These are phyloP conservation scores for Fagopyrum homotropicum DNA, from an alignment of 148 eudicot species.

Conservation along the genomic window DNA sequence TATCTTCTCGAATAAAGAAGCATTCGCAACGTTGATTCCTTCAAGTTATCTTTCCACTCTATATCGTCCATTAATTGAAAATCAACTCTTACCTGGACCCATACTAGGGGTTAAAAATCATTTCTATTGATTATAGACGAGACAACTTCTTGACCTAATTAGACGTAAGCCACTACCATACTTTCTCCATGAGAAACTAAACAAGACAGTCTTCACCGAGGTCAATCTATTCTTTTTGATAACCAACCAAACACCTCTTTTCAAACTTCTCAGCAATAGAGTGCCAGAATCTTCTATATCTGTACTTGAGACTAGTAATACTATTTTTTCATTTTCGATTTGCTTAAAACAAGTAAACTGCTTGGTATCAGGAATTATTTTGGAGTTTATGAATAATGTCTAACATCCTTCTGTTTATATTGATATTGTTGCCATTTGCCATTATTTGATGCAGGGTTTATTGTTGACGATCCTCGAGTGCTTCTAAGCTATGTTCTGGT, in stretches of 20 bases:
- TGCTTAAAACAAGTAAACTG: neutral
- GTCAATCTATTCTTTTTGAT: neutral
- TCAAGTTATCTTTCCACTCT: neutral
- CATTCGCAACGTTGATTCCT: neutral
- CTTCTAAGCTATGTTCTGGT: slow-evolving; percentile 75
- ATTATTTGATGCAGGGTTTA: slow-evolving; percentile 45
- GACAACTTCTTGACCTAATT: neutral
- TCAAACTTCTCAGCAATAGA: neutral
- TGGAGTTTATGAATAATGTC: neutral
- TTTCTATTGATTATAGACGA: neutral
- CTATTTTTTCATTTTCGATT: neutral
- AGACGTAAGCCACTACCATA: neutral
- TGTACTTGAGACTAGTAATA: neutral
- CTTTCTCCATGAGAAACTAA: neutral
- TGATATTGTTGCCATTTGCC: neutral
- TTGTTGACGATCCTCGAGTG: slow-evolving; percentile 85
- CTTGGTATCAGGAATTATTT: neutral
- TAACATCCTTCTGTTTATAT: neutral
- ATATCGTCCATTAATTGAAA: neutral
- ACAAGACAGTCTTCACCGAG: neutral
- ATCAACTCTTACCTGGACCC: neutral
- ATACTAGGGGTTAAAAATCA: neutral
- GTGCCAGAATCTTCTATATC: neutral
- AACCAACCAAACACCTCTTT: neutral
- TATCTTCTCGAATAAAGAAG: neutral